Evolutionary conservation across 2,329 filamentous ascomycete genomes (phyloP), one percentile per base, ranked within the genome.

Genomic region (Cercospora janseana): DNA sequence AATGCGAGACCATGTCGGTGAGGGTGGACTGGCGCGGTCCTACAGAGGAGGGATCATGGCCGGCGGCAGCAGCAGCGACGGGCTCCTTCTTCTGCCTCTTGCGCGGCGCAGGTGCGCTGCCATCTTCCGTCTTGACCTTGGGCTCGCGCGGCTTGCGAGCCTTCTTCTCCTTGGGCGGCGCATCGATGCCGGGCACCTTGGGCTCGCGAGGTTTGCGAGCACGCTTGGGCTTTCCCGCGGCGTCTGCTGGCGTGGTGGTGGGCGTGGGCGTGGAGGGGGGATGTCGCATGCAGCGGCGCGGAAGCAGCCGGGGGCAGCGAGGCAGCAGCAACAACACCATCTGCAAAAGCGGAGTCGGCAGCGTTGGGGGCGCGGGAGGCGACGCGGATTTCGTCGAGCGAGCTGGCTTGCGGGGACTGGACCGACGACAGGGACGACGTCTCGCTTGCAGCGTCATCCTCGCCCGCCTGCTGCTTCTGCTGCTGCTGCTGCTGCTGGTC

Each of bases 141-240:
- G 71, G 68, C 48, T 72, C 70, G 21, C 66, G 64, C 13, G 71
- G 66, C 60, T 74, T 76, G 50, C 75, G 68, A 28, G 72, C 62
- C 59, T 73, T 75, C 57, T 71, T 68, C 47, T 66, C 64, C 56
- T 70, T 70, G 3, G 69, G 63, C 54, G 73, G 73, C 44, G 72
- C 73, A 28, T 59, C 44, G 60, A 66, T 55, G 47, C 64, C 63
- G 46, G 66, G 55, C 53, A 27, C 29, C 29, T 49, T 53, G 31
- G 69, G 61, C 49, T 69, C 66, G 44, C 65, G 65, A 40, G 66
- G 66, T 60, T 75, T 76, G 24, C 72, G 71, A 16, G 68, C 70
- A 26, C 60, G 34, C 45, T 65, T 67, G 12, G 57, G 62, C 69
- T 75, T 68, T 53, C 55, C 27, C 38, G 58, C 48, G 20, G 71